Evolutionary conservation across 2,329 filamentous ascomycete species (phyloP).

Genomic region (Aspergillus sp.): DNA sequence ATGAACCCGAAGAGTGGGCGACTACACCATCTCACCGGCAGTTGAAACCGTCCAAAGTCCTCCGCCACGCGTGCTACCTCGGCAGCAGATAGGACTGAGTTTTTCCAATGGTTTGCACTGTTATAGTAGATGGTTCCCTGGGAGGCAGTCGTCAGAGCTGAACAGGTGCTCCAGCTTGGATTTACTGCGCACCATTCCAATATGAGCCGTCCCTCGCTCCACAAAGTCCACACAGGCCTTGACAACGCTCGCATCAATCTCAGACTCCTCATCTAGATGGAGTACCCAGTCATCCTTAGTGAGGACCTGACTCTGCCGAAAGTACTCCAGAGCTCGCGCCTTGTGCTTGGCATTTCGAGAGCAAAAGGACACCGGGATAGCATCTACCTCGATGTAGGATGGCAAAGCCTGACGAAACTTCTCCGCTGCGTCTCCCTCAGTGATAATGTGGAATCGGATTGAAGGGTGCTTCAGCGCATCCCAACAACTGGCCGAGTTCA

Average conservation of each 20-base stretch:
- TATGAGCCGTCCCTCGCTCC: slow-evolving; percentile 8
- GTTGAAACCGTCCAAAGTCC: slow-evolving; percentile 12
- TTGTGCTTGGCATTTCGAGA: slow-evolving; percentile 8
- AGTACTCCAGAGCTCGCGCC: slow-evolving; percentile 11
- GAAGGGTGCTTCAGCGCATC: slow-evolving; percentile 3
- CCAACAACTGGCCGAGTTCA: slow-evolving; percentile 6
- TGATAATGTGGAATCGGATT: slow-evolving; percentile 7
- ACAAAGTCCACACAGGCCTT: slow-evolving; percentile 11
- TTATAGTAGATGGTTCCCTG: slow-evolving; percentile 14
- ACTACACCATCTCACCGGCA: slow-evolving; percentile 4
- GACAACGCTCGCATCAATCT: slow-evolving; percentile 11
- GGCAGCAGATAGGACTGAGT: slow-evolving; percentile 6
- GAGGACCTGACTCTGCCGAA: slow-evolving; percentile 6
- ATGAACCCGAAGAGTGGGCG: slow-evolving; percentile 11
- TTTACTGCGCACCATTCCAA: slow-evolving; percentile 7
- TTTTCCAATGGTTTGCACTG: slow-evolving; percentile 7
- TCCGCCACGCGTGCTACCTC: slow-evolving; percentile 10
- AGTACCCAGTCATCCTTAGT: slow-evolving; percentile 11
- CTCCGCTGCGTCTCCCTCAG: slow-evolving; percentile 2
- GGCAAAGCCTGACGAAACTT: slow-evolving; percentile 1
- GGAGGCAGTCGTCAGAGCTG: background rate
- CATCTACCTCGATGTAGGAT: slow-evolving; percentile 5
- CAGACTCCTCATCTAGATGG: slow-evolving; percentile 14
- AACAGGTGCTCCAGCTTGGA: background rate
- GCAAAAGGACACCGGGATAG: background rate